phyloP scores from a whole-genome alignment of 352 stramenopile genomes.

The Blastocystis sp. region DNA sequence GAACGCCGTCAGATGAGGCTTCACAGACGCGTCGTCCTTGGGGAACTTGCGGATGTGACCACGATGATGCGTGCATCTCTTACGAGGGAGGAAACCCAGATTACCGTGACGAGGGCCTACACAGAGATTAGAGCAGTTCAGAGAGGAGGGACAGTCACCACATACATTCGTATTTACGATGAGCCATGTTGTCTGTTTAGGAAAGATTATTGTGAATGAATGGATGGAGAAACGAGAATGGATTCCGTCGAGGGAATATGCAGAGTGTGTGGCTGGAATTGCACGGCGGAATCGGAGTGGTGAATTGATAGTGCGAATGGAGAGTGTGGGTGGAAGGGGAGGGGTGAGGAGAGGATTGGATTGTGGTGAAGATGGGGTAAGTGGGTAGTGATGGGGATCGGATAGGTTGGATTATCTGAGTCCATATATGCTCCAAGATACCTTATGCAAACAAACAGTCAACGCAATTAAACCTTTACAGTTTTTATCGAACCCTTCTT shows the following conservation, averaged over 20 bases:
- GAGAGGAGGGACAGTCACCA: neutral
- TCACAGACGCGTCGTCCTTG: conserved; percentile 85
- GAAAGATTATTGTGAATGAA: conserved; percentile 6
- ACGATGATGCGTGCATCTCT: conserved; percentile 97
- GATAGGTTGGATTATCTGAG: too few relatives aligned
- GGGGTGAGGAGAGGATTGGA: too few relatives aligned
- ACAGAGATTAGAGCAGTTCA: neutral
- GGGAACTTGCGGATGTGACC: conserved; percentile 97
- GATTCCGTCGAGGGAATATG: neutral
- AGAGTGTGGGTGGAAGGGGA: too few relatives aligned
- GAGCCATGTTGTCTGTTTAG: conserved; percentile 72
- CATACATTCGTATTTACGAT: conserved; percentile 86
- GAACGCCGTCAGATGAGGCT: conserved; percentile 95
- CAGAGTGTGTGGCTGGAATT: neutral
- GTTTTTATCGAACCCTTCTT: neutral
- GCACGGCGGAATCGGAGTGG: too few relatives aligned
- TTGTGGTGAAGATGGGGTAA: too few relatives aligned
- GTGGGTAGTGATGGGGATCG: too few relatives aligned
- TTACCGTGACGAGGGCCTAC: conserved; percentile 82
- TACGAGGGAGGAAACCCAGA: conserved; percentile 97
- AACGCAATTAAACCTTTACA: neutral
- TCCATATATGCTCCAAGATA: too few relatives aligned
- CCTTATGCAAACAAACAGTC: too few relatives aligned
- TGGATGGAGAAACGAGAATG: neutral
- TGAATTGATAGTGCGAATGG: too few relatives aligned